Base-by-base conservation (phyloP, 495 filamentous ascomycete genomes). In the Letharia columbiana region DNA sequence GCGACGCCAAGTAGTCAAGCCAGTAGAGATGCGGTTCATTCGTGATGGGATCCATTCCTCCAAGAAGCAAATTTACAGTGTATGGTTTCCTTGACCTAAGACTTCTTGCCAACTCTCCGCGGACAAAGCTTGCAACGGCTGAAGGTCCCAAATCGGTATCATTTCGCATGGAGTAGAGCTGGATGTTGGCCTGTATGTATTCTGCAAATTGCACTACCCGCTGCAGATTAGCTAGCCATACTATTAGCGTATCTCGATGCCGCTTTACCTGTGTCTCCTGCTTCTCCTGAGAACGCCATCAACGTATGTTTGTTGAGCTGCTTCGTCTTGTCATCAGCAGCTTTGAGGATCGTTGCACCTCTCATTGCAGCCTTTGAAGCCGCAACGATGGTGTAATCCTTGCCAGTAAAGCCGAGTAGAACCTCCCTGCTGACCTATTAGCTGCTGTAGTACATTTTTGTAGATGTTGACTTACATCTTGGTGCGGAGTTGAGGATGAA, bases 101-200 rank as follows among this genome's bases (percentile, higher is more conserved):
- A 72, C 90, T 91, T 59, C 85, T 86, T 39, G 94, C 95, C 62
- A 99, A 84, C 78, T 98, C 92, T 71, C 89, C 86, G 66, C 94
- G 90, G 67, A 97, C 91, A 73, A 97, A 98, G 80, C 87, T 87
- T 58, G 91, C 89, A 41, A 96, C 87, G 17, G 92, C 94, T 37
- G 88, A 84, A 18, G 94, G 92, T 47, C 89, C 89, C 59, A 99
- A 84, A 71, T 96, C 91, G 72, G 88, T 88, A 71, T 91, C 87
- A 74, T 98, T 98, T 68, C 94, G 91, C 92, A 97, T 99, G 69
- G 89, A 91, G 78, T 99, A 99, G 73, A 99, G 89, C 77, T 93
- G 89, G 72, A 95, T 87, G 75, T 99, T 98, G 69, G 94, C 95
- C 85, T 97, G 92, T 78, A 98, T 92, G 80, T 91, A 98, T 81